Percentiles rank a stretch among this genome's conserved stretches.
These are phyloP conservation scores for Fusarium stilboides DNA, from an alignment of 2,329 filamentous ascomycete genomes.

Conservation along the genomic window DNA sequence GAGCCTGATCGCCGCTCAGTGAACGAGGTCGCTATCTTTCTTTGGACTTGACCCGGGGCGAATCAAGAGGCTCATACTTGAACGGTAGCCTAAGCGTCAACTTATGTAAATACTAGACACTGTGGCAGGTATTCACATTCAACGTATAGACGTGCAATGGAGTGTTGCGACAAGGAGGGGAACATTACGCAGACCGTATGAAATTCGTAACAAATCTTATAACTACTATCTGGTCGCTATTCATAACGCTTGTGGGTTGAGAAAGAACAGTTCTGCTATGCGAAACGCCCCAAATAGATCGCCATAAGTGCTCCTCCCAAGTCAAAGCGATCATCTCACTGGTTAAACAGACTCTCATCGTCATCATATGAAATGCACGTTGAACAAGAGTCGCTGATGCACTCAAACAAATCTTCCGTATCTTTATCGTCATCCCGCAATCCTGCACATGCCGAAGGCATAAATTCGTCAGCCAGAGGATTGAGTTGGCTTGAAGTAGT, in stretches of 20 bases:
- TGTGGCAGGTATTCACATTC: neutral
- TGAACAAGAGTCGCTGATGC: conserved; percentile 1
- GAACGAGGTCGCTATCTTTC: conserved; percentile 1
- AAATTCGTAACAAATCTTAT: conserved; percentile 1
- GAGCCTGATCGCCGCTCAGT: conserved; percentile 70
- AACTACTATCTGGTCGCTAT: conserved; percentile 19
- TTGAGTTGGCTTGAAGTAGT: neutral
- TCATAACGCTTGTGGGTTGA: conserved; percentile 9
- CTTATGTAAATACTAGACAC: neutral
- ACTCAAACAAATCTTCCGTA: conserved; percentile 13
- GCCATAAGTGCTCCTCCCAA: neutral
- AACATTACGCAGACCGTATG: too few species aligned
- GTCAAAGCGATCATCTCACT: neutral
- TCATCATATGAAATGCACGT: neutral
- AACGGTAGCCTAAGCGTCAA: neutral
- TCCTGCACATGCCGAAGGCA: neutral
- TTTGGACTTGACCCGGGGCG: neutral
- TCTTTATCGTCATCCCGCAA: neutral
- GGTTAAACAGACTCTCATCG: neutral
- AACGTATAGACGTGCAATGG: neutral
- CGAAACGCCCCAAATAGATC: neutral
- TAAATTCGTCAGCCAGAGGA: conserved; percentile 5
- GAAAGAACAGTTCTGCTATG: neutral
- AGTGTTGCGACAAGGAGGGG: neutral
- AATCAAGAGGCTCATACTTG: neutral